phyloP scores from a whole-genome alignment of 192 early-diverging fungal genomes.

The Coemansia sp. region DNA sequence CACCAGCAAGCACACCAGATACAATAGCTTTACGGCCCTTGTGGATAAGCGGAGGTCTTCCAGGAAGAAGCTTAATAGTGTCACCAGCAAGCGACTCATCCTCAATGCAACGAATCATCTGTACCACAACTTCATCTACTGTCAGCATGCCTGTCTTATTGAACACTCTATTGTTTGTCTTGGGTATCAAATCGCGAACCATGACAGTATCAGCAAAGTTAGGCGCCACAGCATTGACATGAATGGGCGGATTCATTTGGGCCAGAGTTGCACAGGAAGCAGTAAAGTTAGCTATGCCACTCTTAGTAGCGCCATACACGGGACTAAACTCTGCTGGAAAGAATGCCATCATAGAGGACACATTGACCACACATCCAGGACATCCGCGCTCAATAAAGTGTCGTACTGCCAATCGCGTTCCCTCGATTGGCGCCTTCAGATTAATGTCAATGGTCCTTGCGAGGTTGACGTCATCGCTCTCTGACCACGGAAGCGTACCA shows the following conservation, averaged over 20 bases:
- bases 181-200: slow-evolving; percentile 24
- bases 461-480: slow-evolving; percentile 46
- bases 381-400: slow-evolving; percentile 56
- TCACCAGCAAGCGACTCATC: slow-evolving; percentile 58
- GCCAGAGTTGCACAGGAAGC: slow-evolving; percentile 51
- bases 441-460: slow-evolving; percentile 70
- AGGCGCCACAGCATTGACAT: slow-evolving; percentile 66
- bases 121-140: slow-evolving; percentile 56
- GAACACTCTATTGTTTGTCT: slow-evolving; percentile 17
- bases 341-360: slow-evolving; percentile 72
- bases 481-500: slow-evolving; percentile 47
- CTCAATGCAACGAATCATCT: slow-evolving; percentile 61
- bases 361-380: slow-evolving; percentile 70
- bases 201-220: slow-evolving; percentile 58
- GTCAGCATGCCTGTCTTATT: slow-evolving; percentile 33
- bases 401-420: slow-evolving; percentile 69
- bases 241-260: slow-evolving; percentile 43
- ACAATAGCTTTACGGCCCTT: slow-evolving; percentile 43
- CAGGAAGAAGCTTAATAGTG: slow-evolving; percentile 46
- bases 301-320: slow-evolving; percentile 76
- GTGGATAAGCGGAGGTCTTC: slow-evolving; percentile 26
- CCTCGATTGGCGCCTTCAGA: slow-evolving; percentile 70
- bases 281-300: slow-evolving; percentile 67
- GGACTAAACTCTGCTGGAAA: slow-evolving; percentile 58
- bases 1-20: slow-evolving; percentile 19